These are phyloP conservation scores for Aciculoconidium aculeatum DNA, from an alignment of 805 yeast genomes.

Conservation along the genomic window DNA sequence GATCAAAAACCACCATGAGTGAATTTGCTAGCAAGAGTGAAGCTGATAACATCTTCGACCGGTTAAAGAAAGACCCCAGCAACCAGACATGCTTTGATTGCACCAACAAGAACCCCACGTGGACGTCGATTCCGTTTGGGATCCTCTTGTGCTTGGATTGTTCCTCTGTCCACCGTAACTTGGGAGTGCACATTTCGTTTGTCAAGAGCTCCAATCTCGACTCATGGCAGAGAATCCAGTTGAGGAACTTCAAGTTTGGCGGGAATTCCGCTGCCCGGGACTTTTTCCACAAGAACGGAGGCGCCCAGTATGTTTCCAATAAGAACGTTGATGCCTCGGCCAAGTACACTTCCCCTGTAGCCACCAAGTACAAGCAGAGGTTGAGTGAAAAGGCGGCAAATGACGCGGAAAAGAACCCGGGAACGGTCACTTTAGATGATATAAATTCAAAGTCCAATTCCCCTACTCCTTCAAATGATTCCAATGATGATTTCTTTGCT, in stretches of 20 bases:
- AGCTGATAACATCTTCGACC: constrained; percentile 57
- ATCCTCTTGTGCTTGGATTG: constrained; percentile 90
- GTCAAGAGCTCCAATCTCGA: constrained; percentile 90
- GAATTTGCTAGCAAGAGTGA: constrained; percentile 65
- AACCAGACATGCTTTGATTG: constrained; percentile 93
- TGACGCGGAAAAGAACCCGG: constrained; percentile 71
- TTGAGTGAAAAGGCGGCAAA: constrained; percentile 59
- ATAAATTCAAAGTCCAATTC: constrained; percentile 26
- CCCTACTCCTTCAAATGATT: constrained; percentile 33
- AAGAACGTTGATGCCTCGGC: constrained; percentile 54
- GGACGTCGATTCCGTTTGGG: constrained; percentile 98
- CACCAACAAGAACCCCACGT: constrained; percentile 88
- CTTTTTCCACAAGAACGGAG: constrained; percentile 79
- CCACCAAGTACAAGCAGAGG: constrained; percentile 76
- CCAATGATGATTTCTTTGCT: constrained; percentile 82
- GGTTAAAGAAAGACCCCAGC: constrained; percentile 59
- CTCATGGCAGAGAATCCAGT: constrained; percentile 87
- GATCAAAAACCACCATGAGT: constrained; percentile 21
- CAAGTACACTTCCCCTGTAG: constrained; percentile 77
- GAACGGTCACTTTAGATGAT: constrained; percentile 60
- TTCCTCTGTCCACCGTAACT: constrained; percentile 89
- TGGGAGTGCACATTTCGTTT: constrained; percentile 95
- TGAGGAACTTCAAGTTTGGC: constrained; percentile 89
- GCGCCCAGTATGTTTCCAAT: constrained; percentile 52
- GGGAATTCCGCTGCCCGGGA: constrained; percentile 87